Base-by-base conservation (phyloP, 257 asterid genomes). In the Lantana camara region DNA sequence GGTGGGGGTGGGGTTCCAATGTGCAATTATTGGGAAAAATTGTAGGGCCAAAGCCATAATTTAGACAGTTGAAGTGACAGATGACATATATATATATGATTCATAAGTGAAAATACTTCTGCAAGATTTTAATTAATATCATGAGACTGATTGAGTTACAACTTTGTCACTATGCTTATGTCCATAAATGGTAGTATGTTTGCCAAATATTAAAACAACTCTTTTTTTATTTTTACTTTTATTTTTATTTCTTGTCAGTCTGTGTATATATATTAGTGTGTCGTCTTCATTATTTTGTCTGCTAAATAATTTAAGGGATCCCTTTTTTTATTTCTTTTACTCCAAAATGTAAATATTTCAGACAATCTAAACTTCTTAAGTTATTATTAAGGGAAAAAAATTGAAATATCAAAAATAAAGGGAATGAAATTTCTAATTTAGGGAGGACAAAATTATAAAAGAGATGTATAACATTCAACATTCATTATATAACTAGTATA, bases 21-120 rank as follows among this genome's bases (percentile, higher is more conserved):
- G 9, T 1, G 44, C 45, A 32, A 55, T 55, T 30, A 55, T 55
- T 30, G 42, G 61, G 8, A 55, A n/a, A 34, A 55, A 16, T 16
- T 30, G 61, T 55, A 32, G 61, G 61, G 14, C 61, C 61, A 55
- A 32, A 55, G 29, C 45, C n/a, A 54, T 32, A 54, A 54, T 54
- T 7, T 8, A 30, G 42, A 54, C 60, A 30, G 44, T 55, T 55
- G 45, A 15, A 29, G 30, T 16, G 61, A 32, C 24, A 30, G 27
- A 41, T 15, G 45, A 17, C n/a, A n/a, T n/a, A n/a, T n/a, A n/a
- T n/a, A n/a, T 22, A 48, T 46, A 4, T 5, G 22, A 52, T 52
- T n/a, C 59, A 53, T 53, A 13, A 53, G n/a, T 17, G 46, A 55
- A 55, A 15, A 55, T 54, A 54, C 14, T 14, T 30, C 4, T 56